phyloP scores from a whole-genome alignment of 1,139 yeast genomes.

The Candida sojae region DNA sequence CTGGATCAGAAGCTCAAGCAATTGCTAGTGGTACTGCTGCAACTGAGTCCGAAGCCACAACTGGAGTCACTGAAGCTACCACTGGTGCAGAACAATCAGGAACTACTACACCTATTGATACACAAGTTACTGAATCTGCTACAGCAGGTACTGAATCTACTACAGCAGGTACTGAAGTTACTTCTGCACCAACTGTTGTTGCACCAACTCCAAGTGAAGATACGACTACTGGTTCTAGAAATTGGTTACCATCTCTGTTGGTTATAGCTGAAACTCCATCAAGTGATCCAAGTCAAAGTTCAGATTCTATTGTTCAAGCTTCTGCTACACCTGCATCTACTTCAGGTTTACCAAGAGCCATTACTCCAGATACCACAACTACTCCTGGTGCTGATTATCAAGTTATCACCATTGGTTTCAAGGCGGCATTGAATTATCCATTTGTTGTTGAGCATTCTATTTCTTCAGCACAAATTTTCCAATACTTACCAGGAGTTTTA shows the following conservation, averaged over 20 bases:
- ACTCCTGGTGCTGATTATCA: conserved; percentile 53
- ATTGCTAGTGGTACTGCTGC: conserved; percentile 1
- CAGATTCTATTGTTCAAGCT: conserved; percentile 29
- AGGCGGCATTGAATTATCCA: conserved; percentile 65
- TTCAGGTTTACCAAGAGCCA: conserved; percentile 67
- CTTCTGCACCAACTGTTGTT: conserved; percentile 6
- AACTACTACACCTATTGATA: conserved; percentile 3
- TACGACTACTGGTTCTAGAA: conserved; percentile 21
- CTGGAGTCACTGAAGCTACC: neutral
- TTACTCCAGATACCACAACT: conserved; percentile 52
- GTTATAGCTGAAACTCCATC: conserved; percentile 38
- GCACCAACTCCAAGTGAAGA: conserved; percentile 7
- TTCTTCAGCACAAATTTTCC: conserved; percentile 75
- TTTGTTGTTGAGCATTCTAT: conserved; percentile 67
- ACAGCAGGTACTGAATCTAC: conserved; percentile 1
- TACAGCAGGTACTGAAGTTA: conserved; percentile 8
- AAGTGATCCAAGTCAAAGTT: conserved; percentile 15
- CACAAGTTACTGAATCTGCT: neutral
- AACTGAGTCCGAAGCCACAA: conserved; percentile 1
- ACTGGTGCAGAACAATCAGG: conserved; percentile 4
- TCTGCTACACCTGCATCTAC: conserved; percentile 38
- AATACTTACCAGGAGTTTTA: conserved; percentile 63
- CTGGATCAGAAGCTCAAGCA: conserved; percentile 3
- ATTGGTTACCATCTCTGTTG: conserved; percentile 55
- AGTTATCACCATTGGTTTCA: conserved; percentile 70